Evolutionary conservation across 2,329 filamentous ascomycete genomes (phyloP).

Genomic region (Corynespora cassiicola): DNA sequence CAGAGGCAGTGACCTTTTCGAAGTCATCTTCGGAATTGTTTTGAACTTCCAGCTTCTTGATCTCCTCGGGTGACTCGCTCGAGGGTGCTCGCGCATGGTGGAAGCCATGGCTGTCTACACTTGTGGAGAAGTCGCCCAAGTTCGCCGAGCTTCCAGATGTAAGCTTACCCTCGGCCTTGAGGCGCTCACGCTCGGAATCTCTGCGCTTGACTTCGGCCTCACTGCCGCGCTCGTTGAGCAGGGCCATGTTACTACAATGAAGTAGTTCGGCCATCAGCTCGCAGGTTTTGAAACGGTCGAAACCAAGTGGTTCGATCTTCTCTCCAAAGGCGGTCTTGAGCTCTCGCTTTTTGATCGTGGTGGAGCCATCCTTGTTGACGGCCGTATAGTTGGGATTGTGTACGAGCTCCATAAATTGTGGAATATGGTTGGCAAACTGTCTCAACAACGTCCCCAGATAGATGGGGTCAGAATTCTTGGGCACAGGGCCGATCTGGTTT

Average conservation of each 20-base stretch:
- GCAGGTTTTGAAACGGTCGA: constrained; percentile 98
- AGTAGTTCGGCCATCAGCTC: constrained; percentile 97
- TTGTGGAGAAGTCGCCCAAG: constrained; percentile 57
- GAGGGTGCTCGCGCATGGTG: constrained; percentile 57
- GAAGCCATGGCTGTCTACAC: constrained; percentile 59
- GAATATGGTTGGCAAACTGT: constrained; percentile 87
- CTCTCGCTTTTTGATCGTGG: constrained; percentile 72
- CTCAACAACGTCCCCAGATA: constrained; percentile 91
- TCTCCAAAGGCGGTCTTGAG: constrained; percentile 88
- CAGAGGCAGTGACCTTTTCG: constrained; percentile 78
- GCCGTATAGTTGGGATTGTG: constrained; percentile 71
- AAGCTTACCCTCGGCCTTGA: constrained; percentile 80
- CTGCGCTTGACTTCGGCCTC: constrained; percentile 83
- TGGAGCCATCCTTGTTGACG: constrained; percentile 61
- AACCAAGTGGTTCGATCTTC: constrained; percentile 91
- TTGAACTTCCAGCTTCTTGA: constrained; percentile 75
- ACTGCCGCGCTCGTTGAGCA: constrained; percentile 89
- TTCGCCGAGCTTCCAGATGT: constrained; percentile 65
- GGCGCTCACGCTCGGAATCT: constrained; percentile 79
- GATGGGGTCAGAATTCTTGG: constrained; percentile 89
- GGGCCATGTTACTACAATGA: constrained; percentile 98
- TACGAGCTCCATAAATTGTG: constrained; percentile 91
- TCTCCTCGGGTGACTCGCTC: constrained; percentile 66
- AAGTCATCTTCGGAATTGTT: constrained; percentile 91
- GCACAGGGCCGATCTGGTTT: constrained; percentile 79